Evolutionary conservation across 441 rosid species (phyloP), one percentile per base, ranked within the genome.

Genomic region (Populus hybrid): DNA sequence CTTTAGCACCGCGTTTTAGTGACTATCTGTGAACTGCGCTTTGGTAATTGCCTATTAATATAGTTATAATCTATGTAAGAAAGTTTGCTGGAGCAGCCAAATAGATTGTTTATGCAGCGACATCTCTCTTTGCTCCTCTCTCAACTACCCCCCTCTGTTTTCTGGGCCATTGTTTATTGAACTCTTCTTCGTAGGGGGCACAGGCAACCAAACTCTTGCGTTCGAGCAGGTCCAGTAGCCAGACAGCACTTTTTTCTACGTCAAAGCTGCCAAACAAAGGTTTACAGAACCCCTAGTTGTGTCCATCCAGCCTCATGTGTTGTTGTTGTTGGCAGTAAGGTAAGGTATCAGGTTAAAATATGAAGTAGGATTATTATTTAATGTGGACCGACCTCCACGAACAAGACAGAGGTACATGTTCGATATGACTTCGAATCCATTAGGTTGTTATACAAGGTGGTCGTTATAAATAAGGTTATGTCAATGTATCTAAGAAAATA

Each of bases 1-100:
- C 88, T 86, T 86, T 53, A 96, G 99, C 68, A 84, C 90, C 36
- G 98, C 91, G 91, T 6, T 96, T 72, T 33, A 40, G 61, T 61
- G 24, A 70, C 28, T 73, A 69, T 38, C 23, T 59, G 5, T 59
- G 1, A 68, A 59, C 36, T 72, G 71, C 59, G 42, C 24, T 38
- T 72, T 56, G 20, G 45, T 69, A 28, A 6, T 14, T 40, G 20
- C 69, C 20, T 61, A 16, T 3, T 38, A 35, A 5, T 11, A 63
- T 21, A 28, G 29, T 28, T 28, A n/a, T n/a, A n/a, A n/a, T n/a
- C n/a, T n/a, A n/a, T n/a, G n/a, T n/a, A n/a, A n/a, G n/a, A n/a
- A n/a, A 20, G 21, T 0, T 9, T 28, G 29, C 29, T 28, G 29
- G 29, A 28, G 29, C 29, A 28, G 29, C 29, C 29, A 28, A 28